phyloP scores from a whole-genome alignment of 805 yeast genomes.

The Ogataea angusta region DNA sequence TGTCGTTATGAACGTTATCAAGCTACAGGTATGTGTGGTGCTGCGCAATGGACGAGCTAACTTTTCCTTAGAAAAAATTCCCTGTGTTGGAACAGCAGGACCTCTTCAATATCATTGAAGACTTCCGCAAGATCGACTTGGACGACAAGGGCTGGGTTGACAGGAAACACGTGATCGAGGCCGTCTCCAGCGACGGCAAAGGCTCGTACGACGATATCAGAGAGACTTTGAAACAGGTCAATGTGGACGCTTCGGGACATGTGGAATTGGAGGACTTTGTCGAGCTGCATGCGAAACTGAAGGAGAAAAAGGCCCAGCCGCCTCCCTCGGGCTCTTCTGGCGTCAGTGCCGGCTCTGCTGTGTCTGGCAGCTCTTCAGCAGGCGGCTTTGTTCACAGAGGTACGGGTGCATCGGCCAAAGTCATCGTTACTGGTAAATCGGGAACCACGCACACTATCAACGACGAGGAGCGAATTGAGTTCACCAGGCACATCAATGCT shows the following conservation, averaged over 20 bases:
- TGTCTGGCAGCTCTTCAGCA: slow-evolving; percentile 28
- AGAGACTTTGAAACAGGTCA: slow-evolving; percentile 85
- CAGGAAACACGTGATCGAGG: slow-evolving; percentile 83
- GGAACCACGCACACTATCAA: slow-evolving; percentile 96
- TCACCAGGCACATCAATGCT: slow-evolving; percentile 91
- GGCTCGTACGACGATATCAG: slow-evolving; percentile 90
- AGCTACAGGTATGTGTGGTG: slow-evolving; percentile 48
- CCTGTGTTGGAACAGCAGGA: slow-evolving; percentile 86
- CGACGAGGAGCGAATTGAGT: slow-evolving; percentile 94
- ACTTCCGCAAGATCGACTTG: slow-evolving; percentile 78
- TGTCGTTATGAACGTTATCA: slow-evolving; percentile 56
- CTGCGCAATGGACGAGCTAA: neutral
- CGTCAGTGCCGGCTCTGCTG: slow-evolving; percentile 25
- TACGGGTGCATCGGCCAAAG: slow-evolving; percentile 57
- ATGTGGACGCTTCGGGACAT: slow-evolving; percentile 94
- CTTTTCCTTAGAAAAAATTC: slow-evolving; percentile 61
- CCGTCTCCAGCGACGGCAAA: slow-evolving; percentile 73
- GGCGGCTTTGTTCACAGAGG: slow-evolving; percentile 45
- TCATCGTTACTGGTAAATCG: slow-evolving; percentile 79
- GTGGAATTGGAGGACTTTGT: slow-evolving; percentile 96
- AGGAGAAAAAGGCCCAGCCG: slow-evolving; percentile 41
- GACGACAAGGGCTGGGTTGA: slow-evolving; percentile 96
- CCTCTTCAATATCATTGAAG: slow-evolving; percentile 78
- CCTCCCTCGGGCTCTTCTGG: slow-evolving; percentile 24
- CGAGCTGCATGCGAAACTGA: slow-evolving; percentile 73